phyloP scores from a whole-genome alignment of 139 green algal genomes.

The Chlorella sp. region DNA sequence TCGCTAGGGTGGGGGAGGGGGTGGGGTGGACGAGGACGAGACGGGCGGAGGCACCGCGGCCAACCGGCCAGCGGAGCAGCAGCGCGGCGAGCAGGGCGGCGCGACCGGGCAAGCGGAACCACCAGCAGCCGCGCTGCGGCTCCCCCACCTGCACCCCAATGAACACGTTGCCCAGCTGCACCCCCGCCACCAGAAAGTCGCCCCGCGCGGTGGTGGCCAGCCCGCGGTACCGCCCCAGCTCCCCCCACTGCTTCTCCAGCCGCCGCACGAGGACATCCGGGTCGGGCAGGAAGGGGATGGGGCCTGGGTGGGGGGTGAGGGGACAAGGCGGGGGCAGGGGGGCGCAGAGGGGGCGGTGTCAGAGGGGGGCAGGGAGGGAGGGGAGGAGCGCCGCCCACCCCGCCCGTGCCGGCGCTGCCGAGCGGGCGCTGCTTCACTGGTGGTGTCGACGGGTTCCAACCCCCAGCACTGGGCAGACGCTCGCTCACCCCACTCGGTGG shows the following conservation, averaged over 20 bases:
- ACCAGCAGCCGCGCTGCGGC: too few relatives aligned
- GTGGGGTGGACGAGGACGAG: not conserved
- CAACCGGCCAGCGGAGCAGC: not conserved
- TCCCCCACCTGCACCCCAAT: slow-evolving; percentile 81
- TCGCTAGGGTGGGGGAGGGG: not conserved
- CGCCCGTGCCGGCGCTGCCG: not conserved
- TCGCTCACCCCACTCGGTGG: slow-evolving; percentile 79
- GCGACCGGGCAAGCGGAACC: too few relatives aligned
- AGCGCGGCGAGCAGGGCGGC: not conserved
- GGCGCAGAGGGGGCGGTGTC: not conserved
- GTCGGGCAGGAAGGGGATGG: slow-evolving; percentile 87
- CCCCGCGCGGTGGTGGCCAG: slow-evolving; percentile 57
- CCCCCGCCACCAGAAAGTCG: slow-evolving; percentile 56
- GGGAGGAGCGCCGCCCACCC: not conserved
- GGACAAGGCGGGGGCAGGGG: too few relatives aligned
- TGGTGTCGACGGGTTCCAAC: not conserved
- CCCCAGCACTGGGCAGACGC: not conserved
- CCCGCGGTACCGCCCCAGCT: slow-evolving; percentile 74
- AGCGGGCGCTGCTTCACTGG: not conserved
- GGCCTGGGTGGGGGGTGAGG: slow-evolving; percentile 56
- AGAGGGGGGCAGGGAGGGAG: not conserved
- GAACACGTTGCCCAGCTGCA: slow-evolving; percentile 93
- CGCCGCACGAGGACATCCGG: slow-evolving; percentile 73
- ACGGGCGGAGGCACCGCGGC: not conserved
- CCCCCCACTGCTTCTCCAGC: slow-evolving; percentile 92